Evolutionary conservation across 2,329 filamentous ascomycete genomes (phyloP), one percentile per base, ranked within the genome.

Genomic region (Neofusicoccum laricinum): DNA sequence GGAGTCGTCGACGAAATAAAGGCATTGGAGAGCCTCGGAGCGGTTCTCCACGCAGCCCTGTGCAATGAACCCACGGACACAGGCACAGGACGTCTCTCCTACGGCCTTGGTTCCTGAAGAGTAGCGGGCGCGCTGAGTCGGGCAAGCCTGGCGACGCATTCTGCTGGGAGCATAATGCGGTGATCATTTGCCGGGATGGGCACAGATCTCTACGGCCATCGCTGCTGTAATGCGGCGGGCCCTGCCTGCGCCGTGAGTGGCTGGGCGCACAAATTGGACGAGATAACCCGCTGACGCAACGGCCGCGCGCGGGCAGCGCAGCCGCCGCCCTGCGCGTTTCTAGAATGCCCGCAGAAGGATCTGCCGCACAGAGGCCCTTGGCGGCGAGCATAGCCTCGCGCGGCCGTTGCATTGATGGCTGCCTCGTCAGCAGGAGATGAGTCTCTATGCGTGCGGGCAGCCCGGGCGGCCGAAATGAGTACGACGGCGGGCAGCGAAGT

Each of bases 141-240:
- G 75, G 75, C 74, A 77, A 76, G 74, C 70, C 72, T 71, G 70
- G 72, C 73, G 72, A 74, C 73, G 70, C 69, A 75, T 76, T 77
- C 75, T 75, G 75, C 71, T 75, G 76, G 74, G 75, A 77, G 76
- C 76, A 78, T 77, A 76, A 78, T 79, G 76, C 76, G 72, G 76
- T 79, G 77, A 76, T 77, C 75, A 76, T 72, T 74, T 71, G 72
- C 75, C 72, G 69, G 76, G 68, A 72, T 73, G 70, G 73, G 73
- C 72, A 71, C 63, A 71, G 76, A 77, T 77, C 72, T 75, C 69
- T 72, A 71, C 69, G 71, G 74, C 68, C 69, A 71, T 71, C 69
- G 70, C 71, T 63, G 69, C 68, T 69, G 70, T 71, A 76, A 76
- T 77, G 74, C 74, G 71, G 67, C 66, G 65, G 66, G 71, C 71